phyloP scores from a whole-genome alignment of 2,329 filamentous ascomycete genomes.

The Talaromyces verruculosus region DNA sequence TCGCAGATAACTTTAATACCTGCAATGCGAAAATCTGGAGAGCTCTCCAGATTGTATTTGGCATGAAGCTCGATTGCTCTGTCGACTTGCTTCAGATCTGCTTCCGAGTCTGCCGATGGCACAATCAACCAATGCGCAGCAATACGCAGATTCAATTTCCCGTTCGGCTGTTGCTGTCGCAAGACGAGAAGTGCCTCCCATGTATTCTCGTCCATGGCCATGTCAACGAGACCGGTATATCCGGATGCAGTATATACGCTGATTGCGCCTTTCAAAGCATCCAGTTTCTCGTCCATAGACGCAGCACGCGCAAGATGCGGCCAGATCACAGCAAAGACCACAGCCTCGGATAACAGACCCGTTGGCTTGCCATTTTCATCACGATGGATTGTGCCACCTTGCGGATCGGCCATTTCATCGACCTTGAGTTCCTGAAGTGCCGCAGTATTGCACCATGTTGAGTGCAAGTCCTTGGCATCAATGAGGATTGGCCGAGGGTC shows the following conservation, averaged over 20 bases:
- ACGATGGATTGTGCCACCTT: constrained; percentile 50
- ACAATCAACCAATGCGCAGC: constrained; percentile 52
- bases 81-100: constrained; percentile 46
- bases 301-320: constrained; percentile 47
- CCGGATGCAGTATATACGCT: constrained; percentile 47
- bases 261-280: constrained; percentile 43
- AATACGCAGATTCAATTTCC: constrained; percentile 44
- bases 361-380: constrained; percentile 45
- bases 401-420: constrained; percentile 42
- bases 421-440: constrained; percentile 49
- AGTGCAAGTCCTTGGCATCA: constrained; percentile 53
- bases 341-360: constrained; percentile 50
- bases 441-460: constrained; percentile 52
- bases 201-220: constrained; percentile 53
- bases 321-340: constrained; percentile 48
- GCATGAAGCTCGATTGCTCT: constrained; percentile 45
- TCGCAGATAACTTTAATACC: constrained; percentile 55
- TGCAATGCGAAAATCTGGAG: constrained; percentile 46
- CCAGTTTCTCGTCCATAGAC: constrained; percentile 45
- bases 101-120: constrained; percentile 40
- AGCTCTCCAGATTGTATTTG: constrained; percentile 42
- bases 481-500: constrained; percentile 52
- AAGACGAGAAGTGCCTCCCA: constrained; percentile 49
- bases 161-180: constrained; percentile 30
- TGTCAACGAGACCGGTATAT: constrained; percentile 52